Percentiles rank a stretch among this genome's conserved stretches.
Evolutionary conservation across 768 basidiomycete genomes (phyloP).

Genomic region (Sporobolomyces roseus): DNA sequence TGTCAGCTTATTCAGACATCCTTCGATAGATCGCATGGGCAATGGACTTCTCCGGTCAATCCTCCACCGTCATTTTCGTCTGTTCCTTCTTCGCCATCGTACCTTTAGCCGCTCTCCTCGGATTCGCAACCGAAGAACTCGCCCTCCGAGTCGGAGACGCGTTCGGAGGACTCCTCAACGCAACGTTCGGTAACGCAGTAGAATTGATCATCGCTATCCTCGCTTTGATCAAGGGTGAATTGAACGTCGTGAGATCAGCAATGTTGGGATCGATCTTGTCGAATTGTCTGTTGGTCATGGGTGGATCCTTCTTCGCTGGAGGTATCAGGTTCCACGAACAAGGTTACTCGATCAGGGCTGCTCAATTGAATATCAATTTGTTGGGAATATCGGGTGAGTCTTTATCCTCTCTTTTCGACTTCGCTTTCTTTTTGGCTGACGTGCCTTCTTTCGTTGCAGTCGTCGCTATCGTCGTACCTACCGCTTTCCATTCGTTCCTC

Average conservation of each 20-base stretch:
- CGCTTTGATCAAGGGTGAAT: constrained; percentile 70
- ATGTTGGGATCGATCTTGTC: constrained; percentile 77
- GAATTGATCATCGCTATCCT: constrained; percentile 57
- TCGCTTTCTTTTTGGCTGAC: neutral
- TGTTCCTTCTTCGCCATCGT: constrained; percentile 78
- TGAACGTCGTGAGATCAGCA: constrained; percentile 70
- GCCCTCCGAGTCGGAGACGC: constrained; percentile 65
- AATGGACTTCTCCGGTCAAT: constrained; percentile 32
- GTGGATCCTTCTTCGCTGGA: constrained; percentile 34
- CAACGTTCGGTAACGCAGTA: constrained; percentile 53
- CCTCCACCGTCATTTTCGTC: constrained; percentile 46
- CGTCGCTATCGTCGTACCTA: constrained; percentile 48
- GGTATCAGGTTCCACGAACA: constrained; percentile 44
- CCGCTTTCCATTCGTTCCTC: constrained; percentile 61
- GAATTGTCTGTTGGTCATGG: constrained; percentile 69
- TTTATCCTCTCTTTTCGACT: too few relatives aligned
- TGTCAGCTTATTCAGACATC: neutral
- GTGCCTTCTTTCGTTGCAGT: neutral
- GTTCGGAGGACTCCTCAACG: constrained; percentile 68
- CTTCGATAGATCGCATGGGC: constrained; percentile 38
- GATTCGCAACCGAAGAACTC: constrained; percentile 80
- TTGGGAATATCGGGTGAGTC: constrained; percentile 36
- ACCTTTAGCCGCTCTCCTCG: constrained; percentile 75
- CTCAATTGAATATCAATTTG: constrained; percentile 45
- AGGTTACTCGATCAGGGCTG: constrained; percentile 38